Evolutionary conservation across 345 rosid genomes (phyloP), one percentile per base, ranked within the genome.

Genomic region (Balakata baccata): DNA sequence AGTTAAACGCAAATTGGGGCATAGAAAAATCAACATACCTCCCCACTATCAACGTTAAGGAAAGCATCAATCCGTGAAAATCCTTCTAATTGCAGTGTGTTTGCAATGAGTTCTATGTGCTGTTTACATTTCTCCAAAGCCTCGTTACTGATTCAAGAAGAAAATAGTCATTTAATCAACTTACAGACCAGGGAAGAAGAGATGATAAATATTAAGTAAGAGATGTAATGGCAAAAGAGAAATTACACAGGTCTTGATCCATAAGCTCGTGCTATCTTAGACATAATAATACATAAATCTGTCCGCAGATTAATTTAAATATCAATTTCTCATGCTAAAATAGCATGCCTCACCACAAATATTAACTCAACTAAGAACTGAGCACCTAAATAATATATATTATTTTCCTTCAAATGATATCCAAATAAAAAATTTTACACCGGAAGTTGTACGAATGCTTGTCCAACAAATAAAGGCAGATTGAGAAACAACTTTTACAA

Each of bases 1-100:
- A 41, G 14, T 22, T 57, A 57, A 23, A 63, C 34, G 45, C n/a
- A 52, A 17, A 71, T 12, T 49, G 43, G 8, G 25, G 22, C 63
- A 63, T 64, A 56, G 46, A 52, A 43, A 20, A 47, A 69, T 51
- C 17, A 38, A 65, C 81, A 39, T 85, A 92, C 97, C 97, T 94
- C 98, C 83, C 98, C 97, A 61, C 70, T 87, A 62, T 94, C 97
- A 68, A 88, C 97, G 58, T 94, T 83, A 73, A 89, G 92, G 67
- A 94, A 94, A 78, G 97, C 97, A 77, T 92, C 98, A 11, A 94
- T 87, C 69, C 98, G 84, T 59, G 98, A 88, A 81, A 94, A 92
- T 58, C 98, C 97, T 85, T 94, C 95, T 51, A 92, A 71, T 66
- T 85, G 86, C 56, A 90, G 84, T 41, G 91, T 85, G 78, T 90